Conservation (phyloP, 495 filamentous ascomycete species). For the Neurospora sp. region DNA sequence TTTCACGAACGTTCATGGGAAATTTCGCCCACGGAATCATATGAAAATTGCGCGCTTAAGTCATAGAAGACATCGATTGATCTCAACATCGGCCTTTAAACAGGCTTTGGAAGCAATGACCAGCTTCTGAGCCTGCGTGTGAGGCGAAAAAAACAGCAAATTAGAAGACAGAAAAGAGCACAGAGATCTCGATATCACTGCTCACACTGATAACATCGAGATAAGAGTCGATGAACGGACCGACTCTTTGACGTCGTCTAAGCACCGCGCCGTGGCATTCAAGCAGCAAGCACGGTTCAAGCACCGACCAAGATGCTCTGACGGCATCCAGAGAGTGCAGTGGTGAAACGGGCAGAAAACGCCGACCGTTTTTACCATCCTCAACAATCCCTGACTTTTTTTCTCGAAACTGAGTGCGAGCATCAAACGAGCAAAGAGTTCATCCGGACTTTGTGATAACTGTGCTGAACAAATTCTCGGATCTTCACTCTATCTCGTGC, state of each 20-base stretch:
- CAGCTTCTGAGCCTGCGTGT: neutral
- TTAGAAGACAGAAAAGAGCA: too few species aligned
- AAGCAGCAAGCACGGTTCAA: neutral
- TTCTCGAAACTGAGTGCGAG: too few species aligned
- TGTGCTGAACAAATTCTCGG: neutral
- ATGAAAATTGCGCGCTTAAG: neutral
- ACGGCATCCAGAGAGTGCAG: neutral
- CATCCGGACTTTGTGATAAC: neutral
- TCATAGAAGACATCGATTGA: neutral
- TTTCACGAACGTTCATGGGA: neutral
- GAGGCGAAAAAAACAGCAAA: too few species aligned
- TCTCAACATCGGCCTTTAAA: neutral
- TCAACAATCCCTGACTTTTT: neutral
- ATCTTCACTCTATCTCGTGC: neutral
- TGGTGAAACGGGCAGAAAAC: neutral
- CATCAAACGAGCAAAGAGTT: neutral
- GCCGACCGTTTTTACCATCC: neutral
- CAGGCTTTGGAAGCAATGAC: neutral
- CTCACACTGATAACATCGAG: neutral
- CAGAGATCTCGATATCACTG: neutral
- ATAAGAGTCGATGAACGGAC: neutral
- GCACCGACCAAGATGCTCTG: neutral
- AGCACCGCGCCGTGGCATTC: neutral
- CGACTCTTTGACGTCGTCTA: neutral
- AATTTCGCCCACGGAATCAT: neutral